Evolutionary conservation across 768 basidiomycete species (phyloP).

Genomic region (Auriscalpium vulgare): DNA sequence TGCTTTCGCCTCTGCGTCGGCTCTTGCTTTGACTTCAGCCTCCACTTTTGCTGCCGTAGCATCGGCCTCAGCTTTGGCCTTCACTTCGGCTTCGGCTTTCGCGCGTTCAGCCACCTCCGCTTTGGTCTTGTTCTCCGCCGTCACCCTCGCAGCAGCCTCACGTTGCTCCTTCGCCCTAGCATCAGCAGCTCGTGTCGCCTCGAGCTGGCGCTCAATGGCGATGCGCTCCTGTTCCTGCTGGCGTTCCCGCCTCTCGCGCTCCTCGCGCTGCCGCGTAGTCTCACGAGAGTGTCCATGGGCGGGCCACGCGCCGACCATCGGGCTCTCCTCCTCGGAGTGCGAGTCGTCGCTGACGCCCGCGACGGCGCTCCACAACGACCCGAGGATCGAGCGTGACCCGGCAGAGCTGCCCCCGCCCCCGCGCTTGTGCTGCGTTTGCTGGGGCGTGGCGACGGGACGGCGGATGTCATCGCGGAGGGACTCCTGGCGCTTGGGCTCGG

Average conservation of each 20-base stretch:
- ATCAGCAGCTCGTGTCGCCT: background rate
- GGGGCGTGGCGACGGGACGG: background rate
- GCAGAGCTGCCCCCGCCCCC: background rate
- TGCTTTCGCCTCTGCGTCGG: background rate
- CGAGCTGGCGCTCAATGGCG: no score
- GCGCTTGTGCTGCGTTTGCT: background rate
- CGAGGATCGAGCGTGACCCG: background rate
- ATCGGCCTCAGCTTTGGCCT: background rate
- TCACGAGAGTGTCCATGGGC: background rate
- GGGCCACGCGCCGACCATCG: background rate
- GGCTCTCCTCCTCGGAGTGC: background rate
- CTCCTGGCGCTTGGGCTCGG: background rate
- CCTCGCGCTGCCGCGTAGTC: background rate
- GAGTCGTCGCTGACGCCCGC: background rate
- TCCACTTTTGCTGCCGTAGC: no score
- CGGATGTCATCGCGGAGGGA: background rate
- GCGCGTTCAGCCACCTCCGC: background rate
- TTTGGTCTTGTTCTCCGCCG: background rate
- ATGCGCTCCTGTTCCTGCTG: background rate
- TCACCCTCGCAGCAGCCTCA: background rate
- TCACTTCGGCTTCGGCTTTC: background rate
- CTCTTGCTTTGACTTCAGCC: no score
- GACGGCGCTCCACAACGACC: background rate
- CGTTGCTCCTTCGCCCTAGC: background rate
- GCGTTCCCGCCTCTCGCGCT: background rate